These are phyloP conservation scores for Melastoma malabathricum DNA, from an alignment of 345 rosid species.

Conservation along the genomic window DNA sequence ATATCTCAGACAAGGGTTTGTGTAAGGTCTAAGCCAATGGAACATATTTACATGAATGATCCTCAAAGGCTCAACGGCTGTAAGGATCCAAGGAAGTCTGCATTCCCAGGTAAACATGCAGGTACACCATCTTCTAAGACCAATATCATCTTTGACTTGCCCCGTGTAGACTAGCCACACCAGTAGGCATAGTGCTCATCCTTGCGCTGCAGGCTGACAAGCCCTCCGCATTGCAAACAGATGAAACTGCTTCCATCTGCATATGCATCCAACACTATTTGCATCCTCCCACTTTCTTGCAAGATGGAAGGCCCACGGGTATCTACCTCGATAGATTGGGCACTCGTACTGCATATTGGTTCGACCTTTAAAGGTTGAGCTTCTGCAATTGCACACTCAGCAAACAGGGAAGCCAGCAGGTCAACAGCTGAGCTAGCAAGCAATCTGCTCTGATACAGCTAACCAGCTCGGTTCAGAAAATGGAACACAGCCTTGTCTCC, in stretches of 20 bases:
- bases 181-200: constrained; percentile 88
- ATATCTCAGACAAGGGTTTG: no score
- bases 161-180: constrained; percentile 32
- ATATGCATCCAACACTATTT: constrained; percentile 77
- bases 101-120: no score
- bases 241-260: constrained; percentile 93
- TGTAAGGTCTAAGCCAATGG: no score
- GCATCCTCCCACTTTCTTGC: constrained; percentile 67
- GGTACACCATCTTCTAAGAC: no score
- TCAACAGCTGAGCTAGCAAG: constrained; percentile 48
- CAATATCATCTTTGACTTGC: no score
- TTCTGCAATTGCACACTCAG: constrained; percentile 84
- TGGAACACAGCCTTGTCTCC: constrained; percentile 71
- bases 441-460: constrained; percentile 38
- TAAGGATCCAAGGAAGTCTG: no score
- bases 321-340: constrained; percentile 17
- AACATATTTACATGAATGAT: no score
- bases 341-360: constrained; percentile 8
- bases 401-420: constrained; percentile 78
- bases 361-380: constrained; percentile 41
- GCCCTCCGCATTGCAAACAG: constrained; percentile 87
- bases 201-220: constrained; percentile 72
- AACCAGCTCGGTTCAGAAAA: constrained; percentile 58
- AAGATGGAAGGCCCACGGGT: constrained; percentile 56
- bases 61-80: no score